Base-by-base conservation (phyloP, 1,284 basidiomycete genomes). In the Puccinia novopanici region DNA sequence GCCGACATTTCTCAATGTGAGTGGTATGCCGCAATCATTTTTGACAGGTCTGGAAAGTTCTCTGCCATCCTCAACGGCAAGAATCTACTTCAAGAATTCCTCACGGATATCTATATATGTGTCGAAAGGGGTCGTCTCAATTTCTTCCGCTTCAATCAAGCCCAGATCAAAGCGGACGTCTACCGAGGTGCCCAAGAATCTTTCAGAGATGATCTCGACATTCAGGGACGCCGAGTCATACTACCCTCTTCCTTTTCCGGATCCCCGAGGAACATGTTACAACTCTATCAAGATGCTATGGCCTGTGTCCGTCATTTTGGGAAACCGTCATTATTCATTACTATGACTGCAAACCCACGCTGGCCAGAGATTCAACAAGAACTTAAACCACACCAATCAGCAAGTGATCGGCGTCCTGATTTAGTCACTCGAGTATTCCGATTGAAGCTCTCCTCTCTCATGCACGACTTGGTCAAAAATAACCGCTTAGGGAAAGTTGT, bases 31-130 rank as follows among this genome's bases (percentile, higher is more conserved):
- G 17, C 59, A 5, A 19, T 67, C 3, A 22, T 63, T n/a, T 76
- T 65, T 52, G 61, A 76, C 0, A 27, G 55, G 17, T 3, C 3
- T 2, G 22, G 34, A 12, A 9, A 17, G 6, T 57, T 74, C 22
- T 74, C 72, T 4, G 34, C 37, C 2, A 55, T 59, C 3, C 34
- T 74, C 22, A 17, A 54, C 8, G 54, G 72, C 24, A 45, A 59
- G 30, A 10, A 85, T 0, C 84, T 89, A 0, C 86, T 89, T 48
- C 87, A 88, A 63, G 86, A 88, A 19, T 88, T 86, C 73, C 71
- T 86, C 70, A 85, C 86, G 87, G 82, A 81, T 82, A 34, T 87
- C n/a, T n/a, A n/a, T n/a, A n/a, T n/a, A n/a, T n/a, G n/a, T n/a
- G n/a, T n/a, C n/a, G n/a, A n/a, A n/a, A 85, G 84, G 17, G 9